Conservation (phyloP, 352 stramenopile genomes). For the Saprolegnia parasitica region DNA sequence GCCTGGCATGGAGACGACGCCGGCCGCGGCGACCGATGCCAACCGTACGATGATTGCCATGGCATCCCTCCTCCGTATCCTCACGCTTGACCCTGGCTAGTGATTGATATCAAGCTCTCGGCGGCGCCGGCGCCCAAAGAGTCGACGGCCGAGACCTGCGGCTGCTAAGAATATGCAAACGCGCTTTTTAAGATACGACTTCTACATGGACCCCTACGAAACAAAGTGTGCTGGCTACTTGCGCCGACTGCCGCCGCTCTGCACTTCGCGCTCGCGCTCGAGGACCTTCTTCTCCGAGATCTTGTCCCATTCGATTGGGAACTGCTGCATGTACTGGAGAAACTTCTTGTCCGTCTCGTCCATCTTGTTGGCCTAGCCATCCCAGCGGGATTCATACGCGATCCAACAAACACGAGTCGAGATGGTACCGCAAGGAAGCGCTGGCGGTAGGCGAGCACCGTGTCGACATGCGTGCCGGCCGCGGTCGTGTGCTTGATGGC, state of each 20-base stretch:
- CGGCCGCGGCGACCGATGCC: slow-evolving; percentile 73
- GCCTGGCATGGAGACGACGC: slow-evolving; percentile 92
- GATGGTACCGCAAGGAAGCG: slow-evolving; percentile 68
- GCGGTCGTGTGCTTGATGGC: slow-evolving; percentile 86
- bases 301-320: slow-evolving; percentile 84
- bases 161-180: slow-evolving; percentile 43
- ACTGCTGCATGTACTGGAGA: slow-evolving; percentile 79
- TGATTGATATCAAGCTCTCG: slow-evolving; percentile 87
- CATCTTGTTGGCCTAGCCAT: slow-evolving; percentile 57
- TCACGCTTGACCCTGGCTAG: slow-evolving; percentile 37
- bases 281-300: slow-evolving; percentile 88
- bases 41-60: slow-evolving; percentile 60
- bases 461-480: slow-evolving; percentile 84
- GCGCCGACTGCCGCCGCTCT: slow-evolving; percentile 40
- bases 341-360: slow-evolving; percentile 87
- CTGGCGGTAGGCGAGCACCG: slow-evolving; percentile 84
- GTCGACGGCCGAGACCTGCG: slow-evolving; percentile 56
- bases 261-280: slow-evolving; percentile 73
- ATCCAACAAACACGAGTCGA: too few relatives aligned
- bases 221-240: slow-evolving; percentile 42
- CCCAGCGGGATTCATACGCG: neutral
- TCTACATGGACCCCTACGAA: neutral
- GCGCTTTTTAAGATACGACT: slow-evolving; percentile 14
- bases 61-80: slow-evolving; percentile 22
- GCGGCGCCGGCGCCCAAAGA: slow-evolving; percentile 75